Conservation (phyloP, 225 moss, liverwort and hornwort genomes). For the Physcomitrium patens region DNA sequence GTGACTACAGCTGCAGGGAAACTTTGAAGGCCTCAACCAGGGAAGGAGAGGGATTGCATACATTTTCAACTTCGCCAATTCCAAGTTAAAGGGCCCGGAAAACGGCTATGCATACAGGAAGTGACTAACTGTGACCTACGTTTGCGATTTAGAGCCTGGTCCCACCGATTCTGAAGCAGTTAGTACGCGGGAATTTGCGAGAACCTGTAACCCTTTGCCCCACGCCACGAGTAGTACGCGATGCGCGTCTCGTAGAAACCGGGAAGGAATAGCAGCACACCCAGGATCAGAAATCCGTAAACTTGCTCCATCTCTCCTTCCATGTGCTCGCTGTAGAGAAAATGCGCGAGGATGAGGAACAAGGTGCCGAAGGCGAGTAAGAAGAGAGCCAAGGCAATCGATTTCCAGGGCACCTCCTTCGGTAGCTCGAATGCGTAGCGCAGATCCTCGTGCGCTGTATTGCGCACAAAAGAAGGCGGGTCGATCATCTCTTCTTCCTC, state of each 20-base stretch:
- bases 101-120: neutral
- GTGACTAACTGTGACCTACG: neutral
- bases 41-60: neutral
- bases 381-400: conserved; percentile 77
- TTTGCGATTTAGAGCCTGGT: neutral
- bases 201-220: conserved; percentile 65
- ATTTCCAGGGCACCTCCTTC: conserved; percentile 77
- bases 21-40: neutral
- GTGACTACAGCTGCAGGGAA: conserved; percentile 1
- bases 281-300: conserved; percentile 78
- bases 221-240: conserved; percentile 93
- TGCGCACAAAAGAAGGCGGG: conserved; percentile 26
- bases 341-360: conserved; percentile 75
- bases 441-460: conserved; percentile 61
- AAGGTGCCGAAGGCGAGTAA: conserved; percentile 74
- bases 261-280: conserved; percentile 82
- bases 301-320: conserved; percentile 85
- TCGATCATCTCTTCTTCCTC: conserved; percentile 32
- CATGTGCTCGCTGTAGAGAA: conserved; percentile 84
- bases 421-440: conserved; percentile 78
- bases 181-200: conserved; percentile 73
- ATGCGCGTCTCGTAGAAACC: conserved; percentile 98
- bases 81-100: neutral
- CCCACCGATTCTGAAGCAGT: neutral
- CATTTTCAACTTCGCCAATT: too few relatives aligned